Evolutionary conservation across 2,329 filamentous ascomycete species (phyloP).

Genomic region (Metarhizium humberi): DNA sequence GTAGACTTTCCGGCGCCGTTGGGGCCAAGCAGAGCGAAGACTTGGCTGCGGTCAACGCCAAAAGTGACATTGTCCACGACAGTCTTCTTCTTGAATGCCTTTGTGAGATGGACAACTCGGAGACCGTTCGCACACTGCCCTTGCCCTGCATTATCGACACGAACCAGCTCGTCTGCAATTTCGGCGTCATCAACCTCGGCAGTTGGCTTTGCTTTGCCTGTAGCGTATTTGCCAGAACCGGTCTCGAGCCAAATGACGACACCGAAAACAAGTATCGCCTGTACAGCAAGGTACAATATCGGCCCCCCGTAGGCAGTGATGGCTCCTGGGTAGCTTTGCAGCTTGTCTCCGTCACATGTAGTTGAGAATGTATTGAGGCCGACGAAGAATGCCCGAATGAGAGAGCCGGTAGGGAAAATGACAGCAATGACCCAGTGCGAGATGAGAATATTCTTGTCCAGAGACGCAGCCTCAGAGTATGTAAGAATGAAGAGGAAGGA

Average conservation of each 20-base stretch:
- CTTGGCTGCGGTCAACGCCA: slow-evolving; percentile 69
- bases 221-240: slow-evolving; percentile 52
- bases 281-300: slow-evolving; percentile 72
- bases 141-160: slow-evolving; percentile 38
- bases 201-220: slow-evolving; percentile 25
- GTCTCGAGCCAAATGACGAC: slow-evolving; percentile 74
- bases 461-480: slow-evolving; percentile 57
- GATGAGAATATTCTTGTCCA: slow-evolving; percentile 57
- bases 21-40: slow-evolving; percentile 82
- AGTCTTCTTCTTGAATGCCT: slow-evolving; percentile 64
- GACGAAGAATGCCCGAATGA: slow-evolving; percentile 66
- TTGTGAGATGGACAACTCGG: slow-evolving; percentile 70
- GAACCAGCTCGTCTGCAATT: slow-evolving; percentile 52
- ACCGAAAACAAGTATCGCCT: slow-evolving; percentile 61
- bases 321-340: slow-evolving; percentile 59
- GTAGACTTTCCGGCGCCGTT: slow-evolving; percentile 91
- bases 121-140: slow-evolving; percentile 50
- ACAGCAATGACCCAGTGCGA: slow-evolving; percentile 71
- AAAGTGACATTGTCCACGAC: slow-evolving; percentile 86
- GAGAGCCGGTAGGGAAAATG: slow-evolving; percentile 66
- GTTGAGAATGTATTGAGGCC: slow-evolving; percentile 77
- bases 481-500: slow-evolving; percentile 61
- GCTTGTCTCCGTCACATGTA: slow-evolving; percentile 54
- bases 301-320: slow-evolving; percentile 73
- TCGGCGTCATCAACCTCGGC: slow-evolving; percentile 47